Percentiles rank a stretch among this genome's conserved stretches.
phyloP scores from a whole-genome alignment of 495 filamentous ascomycete genomes.

The Oleoguttula mirabilis region DNA sequence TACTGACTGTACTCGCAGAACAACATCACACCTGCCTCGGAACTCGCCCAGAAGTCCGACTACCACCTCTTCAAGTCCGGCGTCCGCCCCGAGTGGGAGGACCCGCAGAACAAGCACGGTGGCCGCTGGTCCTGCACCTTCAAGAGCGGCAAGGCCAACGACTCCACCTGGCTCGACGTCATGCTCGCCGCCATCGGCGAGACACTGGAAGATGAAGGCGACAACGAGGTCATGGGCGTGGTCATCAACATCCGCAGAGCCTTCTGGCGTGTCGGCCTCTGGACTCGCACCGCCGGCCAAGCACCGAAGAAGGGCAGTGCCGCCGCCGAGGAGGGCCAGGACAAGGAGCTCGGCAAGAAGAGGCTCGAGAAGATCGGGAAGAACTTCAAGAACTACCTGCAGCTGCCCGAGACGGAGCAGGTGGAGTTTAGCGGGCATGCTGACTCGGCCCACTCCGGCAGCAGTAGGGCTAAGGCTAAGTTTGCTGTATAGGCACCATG shows the following conservation, averaged over 20 bases:
- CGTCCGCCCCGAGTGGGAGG: constrained; percentile 96
- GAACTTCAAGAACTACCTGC: constrained; percentile 82
- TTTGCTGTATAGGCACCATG: too few species aligned
- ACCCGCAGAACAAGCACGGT: constrained; percentile 94
- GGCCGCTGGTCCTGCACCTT: constrained; percentile 97
- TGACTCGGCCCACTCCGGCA: constrained; percentile 81
- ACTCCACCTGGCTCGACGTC: constrained; percentile 91
- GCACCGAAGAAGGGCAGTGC: constrained; percentile 57
- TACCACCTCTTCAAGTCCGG: constrained; percentile 99
- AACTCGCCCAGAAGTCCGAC: constrained; percentile 91
- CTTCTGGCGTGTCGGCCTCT: constrained; percentile 89
- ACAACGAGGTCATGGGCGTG: constrained; percentile 96
- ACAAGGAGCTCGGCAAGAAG: constrained; percentile 34
- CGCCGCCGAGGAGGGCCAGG: background rate
- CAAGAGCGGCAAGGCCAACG: constrained; percentile 88
- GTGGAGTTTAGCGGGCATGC: constrained; percentile 97
- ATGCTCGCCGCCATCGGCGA: constrained; percentile 96
- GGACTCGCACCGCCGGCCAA: constrained; percentile 87
- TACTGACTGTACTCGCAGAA: constrained; percentile 47
- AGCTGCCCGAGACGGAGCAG: constrained; percentile 56
- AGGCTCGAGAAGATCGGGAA: constrained; percentile 69
- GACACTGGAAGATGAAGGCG: constrained; percentile 82
- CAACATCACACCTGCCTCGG: constrained; percentile 93
- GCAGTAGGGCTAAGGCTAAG: constrained; percentile 91
- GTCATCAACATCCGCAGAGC: constrained; percentile 97